These are phyloP conservation scores for Neurospora sp. DNA, from an alignment of 495 filamentous ascomycete species.

Conservation along the genomic window DNA sequence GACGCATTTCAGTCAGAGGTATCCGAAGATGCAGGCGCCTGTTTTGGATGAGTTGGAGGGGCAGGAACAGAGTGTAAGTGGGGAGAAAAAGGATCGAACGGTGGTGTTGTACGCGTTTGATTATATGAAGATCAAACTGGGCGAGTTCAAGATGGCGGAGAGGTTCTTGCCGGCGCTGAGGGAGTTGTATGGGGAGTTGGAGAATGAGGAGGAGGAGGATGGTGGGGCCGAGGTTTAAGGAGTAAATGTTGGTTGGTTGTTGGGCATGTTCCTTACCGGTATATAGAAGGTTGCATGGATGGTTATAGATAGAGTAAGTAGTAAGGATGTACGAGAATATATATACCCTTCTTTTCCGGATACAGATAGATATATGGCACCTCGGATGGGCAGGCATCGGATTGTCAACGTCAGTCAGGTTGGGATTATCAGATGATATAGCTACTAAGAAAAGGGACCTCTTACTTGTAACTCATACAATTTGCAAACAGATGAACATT, in stretches of 20 bases:
- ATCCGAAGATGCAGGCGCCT: conserved; percentile 67
- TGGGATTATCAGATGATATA: background rate
- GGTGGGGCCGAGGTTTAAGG: background rate
- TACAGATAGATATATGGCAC: background rate
- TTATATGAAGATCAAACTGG: conserved; percentile 71
- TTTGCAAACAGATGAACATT: too few species aligned
- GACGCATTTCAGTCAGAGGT: conserved; percentile 94
- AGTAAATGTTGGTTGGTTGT: background rate
- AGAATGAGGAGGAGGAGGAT: background rate
- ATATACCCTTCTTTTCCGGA: background rate
- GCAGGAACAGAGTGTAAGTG: too few species aligned
- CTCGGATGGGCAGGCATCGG: background rate
- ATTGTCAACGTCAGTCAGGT: background rate
- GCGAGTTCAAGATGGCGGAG: conserved; percentile 70
- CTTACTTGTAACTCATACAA: background rate
- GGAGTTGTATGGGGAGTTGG: background rate
- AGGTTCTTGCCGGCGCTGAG: conserved; percentile 58
- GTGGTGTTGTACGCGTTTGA: conserved; percentile 72
- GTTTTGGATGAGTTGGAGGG: conserved; percentile 17
- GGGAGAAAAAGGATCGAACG: background rate
- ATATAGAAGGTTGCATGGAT: background rate
- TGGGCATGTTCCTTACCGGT: background rate
- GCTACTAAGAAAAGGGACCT: background rate
- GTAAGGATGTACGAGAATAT: background rate
- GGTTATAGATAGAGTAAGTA: background rate